Evolutionary conservation across 2,329 filamentous ascomycete species (phyloP).

Genomic region (Aureobasidium sp.): DNA sequence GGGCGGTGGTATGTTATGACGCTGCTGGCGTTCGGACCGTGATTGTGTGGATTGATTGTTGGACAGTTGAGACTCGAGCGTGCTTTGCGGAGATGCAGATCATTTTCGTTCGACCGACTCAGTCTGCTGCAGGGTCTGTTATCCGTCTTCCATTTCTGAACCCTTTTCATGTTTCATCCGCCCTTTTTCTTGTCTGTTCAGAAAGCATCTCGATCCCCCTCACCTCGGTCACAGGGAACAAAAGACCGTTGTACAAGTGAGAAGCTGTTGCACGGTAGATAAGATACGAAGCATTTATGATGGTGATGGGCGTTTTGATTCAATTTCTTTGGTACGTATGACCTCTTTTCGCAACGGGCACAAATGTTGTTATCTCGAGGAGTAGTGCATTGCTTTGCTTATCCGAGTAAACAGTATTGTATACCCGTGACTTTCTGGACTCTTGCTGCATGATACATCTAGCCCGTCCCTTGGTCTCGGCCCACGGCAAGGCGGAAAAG

Average conservation of each 20-base stretch:
- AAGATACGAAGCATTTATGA: background rate
- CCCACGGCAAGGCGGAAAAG: background rate
- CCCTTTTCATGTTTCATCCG: no score
- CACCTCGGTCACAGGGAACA: no score
- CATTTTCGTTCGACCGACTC: no score
- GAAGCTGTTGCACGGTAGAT: background rate
- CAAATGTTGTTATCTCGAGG: no score
- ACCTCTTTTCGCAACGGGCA: no score
- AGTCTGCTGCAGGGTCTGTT: no score
- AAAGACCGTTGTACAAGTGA: no score
- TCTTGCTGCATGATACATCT: background rate
- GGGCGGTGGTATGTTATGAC: background rate
- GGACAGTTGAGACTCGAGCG: background rate
- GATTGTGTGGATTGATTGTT: no score
- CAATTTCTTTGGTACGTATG: conserved; percentile 3
- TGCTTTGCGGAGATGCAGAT: conserved; percentile 1
- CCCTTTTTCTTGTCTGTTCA: no score
- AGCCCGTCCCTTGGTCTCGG: background rate
- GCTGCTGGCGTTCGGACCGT: background rate
- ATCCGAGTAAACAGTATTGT: background rate
- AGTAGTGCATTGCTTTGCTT: background rate
- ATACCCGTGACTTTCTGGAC: background rate
- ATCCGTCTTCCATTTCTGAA: no score
- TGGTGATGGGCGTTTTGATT: background rate
- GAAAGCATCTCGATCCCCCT: no score